A percentile compares a stretch with the other conserved stretches of the same genome.
Conservation (phyloP, 2,329 filamentous ascomycete species). For the Lanzia echinophila region DNA sequence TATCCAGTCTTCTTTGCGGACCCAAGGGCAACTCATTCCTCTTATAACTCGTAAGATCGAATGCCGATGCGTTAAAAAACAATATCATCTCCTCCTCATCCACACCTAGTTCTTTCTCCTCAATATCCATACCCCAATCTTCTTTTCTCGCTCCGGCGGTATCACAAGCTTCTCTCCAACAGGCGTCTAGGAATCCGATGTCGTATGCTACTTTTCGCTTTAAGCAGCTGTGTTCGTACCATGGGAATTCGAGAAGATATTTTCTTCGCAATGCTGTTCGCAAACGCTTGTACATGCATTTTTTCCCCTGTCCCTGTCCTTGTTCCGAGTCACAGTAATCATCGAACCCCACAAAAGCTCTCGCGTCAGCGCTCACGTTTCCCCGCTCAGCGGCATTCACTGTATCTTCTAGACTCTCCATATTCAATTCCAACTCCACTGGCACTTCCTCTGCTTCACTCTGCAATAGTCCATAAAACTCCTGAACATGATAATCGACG, state of each 20-base stretch:
- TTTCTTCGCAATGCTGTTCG: background rate
- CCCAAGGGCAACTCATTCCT: background rate
- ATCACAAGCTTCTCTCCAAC: background rate
- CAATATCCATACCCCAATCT: background rate
- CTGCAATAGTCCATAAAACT: background rate
- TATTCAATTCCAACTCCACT: too few relatives aligned
- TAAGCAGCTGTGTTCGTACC: background rate
- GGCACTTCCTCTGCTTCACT: too few relatives aligned
- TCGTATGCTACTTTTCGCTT: slow-evolving; percentile 5
- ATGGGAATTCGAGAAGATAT: slow-evolving; percentile 2
- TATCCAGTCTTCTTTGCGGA: background rate
- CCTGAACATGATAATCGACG: slow-evolving; percentile 1
- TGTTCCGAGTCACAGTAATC: background rate
- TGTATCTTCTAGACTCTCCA: too few relatives aligned
- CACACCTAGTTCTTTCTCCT: background rate
- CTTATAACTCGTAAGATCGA: background rate
- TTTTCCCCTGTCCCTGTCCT: background rate
- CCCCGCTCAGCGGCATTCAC: too few relatives aligned
- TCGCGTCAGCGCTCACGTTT: too few relatives aligned
- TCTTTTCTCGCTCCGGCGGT: too few relatives aligned
- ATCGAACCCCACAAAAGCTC: too few relatives aligned
- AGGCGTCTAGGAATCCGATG: background rate
- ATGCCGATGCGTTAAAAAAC: background rate
- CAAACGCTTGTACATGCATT: background rate
- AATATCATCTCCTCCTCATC: background rate